Base-by-base conservation (phyloP, 164 flowering plant genomes). In the Annona squamosa region DNA sequence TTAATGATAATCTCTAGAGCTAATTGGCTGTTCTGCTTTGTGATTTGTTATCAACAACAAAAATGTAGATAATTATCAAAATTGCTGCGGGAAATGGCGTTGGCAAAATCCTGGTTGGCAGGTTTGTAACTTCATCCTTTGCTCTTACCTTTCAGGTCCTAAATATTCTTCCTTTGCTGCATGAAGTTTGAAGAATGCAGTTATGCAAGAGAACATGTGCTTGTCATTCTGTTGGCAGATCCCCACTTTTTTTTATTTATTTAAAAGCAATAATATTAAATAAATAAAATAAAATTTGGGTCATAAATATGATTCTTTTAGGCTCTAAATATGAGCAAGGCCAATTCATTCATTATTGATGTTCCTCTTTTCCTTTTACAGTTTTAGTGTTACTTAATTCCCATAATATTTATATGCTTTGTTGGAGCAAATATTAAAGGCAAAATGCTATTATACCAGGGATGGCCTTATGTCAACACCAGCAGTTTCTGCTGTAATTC, bases 11-110 rank as follows among this genome's bases (percentile, higher is more conserved):
- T 16, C 13, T 16, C 59, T 48, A 37, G 5, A 63, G 10, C 43
- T 62, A 52, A 3, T 12, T 71, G 7, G 44, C 19, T 67, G 67
- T 19, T 52, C 59, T 52, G 13, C 59, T 52, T 52, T 16, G 13
- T 52, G 13, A 52, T 52, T 52, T 71, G 2, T 56, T 10, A 18
- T 74, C 46, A 19, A 48, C 75, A 46, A 48, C 43, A 63, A 77
- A 71, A 52, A 10, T 80, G 81, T 89, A 94, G 97, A 86, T 87
- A 67, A 94, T 94, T 65, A 91, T 91, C 73, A 92, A 92, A 82
- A 92, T 94, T 81, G 97, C 98, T 4, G 98, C 97, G 3, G 98
- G 97, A 46, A 94, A 94, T 86, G 97, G 97, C 63, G 98, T 91
- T 74, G 92, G 92, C 26, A 92, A 90, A 79, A 88, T 94, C 72